phyloP scores from a whole-genome alignment of 805 yeast species.

The Kodamaea kaohsiungensis region DNA sequence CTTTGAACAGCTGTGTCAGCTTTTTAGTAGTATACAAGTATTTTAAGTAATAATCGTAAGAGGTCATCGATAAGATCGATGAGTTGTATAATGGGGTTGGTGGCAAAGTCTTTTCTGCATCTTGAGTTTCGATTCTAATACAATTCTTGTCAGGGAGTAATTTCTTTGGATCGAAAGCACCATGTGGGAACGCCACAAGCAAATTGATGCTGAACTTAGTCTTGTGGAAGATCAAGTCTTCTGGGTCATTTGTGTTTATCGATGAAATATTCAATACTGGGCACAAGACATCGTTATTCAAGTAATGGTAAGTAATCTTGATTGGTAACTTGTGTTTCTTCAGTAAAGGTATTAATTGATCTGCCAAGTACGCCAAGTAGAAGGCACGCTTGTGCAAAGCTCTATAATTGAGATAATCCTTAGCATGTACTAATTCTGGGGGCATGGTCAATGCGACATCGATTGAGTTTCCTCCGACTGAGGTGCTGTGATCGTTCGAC shows the following conservation, averaged over 20 bases:
- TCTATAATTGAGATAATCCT: constrained; percentile 88
- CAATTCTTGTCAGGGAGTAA: constrained; percentile 79
- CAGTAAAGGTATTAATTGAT: constrained; percentile 54
- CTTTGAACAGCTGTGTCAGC: constrained; percentile 76
- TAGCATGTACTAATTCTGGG: constrained; percentile 65
- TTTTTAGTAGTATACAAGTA: constrained; percentile 75
- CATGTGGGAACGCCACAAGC: constrained; percentile 70
- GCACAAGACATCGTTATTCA: constrained; percentile 74
- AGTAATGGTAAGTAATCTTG: constrained; percentile 59
- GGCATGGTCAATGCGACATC: constrained; percentile 90
- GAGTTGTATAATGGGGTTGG: constrained; percentile 90
- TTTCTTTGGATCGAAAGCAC: constrained; percentile 72
- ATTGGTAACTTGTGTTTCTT: constrained; percentile 60
- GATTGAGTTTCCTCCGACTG: constrained; percentile 39
- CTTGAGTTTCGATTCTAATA: constrained; percentile 61
- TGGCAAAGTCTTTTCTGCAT: constrained; percentile 39
- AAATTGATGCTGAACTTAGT: constrained; percentile 73
- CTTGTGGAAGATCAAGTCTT: constrained; percentile 57
- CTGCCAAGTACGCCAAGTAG: constrained; percentile 77
- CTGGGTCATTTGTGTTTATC: constrained; percentile 46
- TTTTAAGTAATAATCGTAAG: constrained; percentile 70
- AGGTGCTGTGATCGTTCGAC: constrained; percentile 13
- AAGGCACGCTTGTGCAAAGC: constrained; percentile 88
- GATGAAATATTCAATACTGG: constrained; percentile 73
- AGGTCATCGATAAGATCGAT: constrained; percentile 67